Percentiles rank a stretch among this genome's conserved stretches.
Evolutionary conservation across 306 rosid genomes (phyloP).

Genomic region (Carpinus fangiana): DNA sequence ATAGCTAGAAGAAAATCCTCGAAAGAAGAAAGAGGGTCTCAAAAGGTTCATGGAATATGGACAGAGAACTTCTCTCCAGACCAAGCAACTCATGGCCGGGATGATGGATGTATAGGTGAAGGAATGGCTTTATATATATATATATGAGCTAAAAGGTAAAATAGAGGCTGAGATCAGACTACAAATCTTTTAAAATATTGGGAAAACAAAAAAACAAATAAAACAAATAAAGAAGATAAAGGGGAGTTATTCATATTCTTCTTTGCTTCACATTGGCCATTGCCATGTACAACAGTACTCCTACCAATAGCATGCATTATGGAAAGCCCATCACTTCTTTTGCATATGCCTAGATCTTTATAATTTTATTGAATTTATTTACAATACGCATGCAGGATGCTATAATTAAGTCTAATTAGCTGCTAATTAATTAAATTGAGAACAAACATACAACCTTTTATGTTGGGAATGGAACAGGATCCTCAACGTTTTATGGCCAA

Average conservation of each 20-base stretch:
- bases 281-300: slow-evolving; percentile 29
- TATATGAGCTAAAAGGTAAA: slow-evolving; percentile 41
- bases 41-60: too few relatives aligned
- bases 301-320: slow-evolving; percentile 39
- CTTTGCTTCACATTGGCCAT: slow-evolving; percentile 14
- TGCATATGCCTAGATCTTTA: slow-evolving; percentile 3
- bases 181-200: slow-evolving; percentile 8
- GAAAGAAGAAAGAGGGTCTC: background rate
- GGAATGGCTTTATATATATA: slow-evolving; percentile 52
- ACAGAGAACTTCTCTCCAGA: background rate
- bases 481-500: too few relatives aligned
- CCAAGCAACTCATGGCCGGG: slow-evolving; percentile 11
- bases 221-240: slow-evolving; percentile 14
- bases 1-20: too few relatives aligned
- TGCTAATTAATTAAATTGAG: too few relatives aligned
- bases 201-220: background rate
- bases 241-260: slow-evolving; percentile 60
- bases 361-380: background rate
- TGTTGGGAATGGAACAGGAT: too few relatives aligned
- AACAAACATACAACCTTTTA: too few relatives aligned
- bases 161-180: slow-evolving; percentile 5
- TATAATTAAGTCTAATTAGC: background rate
- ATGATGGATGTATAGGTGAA: slow-evolving; percentile 1
- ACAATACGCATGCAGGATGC: background rate
- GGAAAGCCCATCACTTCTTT: slow-evolving; percentile 30